A percentile compares a stretch with the other conserved stretches of the same genome.
These are phyloP conservation scores for Aspergillus latus DNA, from an alignment of 2,329 filamentous ascomycete genomes.

Conservation along the genomic window DNA sequence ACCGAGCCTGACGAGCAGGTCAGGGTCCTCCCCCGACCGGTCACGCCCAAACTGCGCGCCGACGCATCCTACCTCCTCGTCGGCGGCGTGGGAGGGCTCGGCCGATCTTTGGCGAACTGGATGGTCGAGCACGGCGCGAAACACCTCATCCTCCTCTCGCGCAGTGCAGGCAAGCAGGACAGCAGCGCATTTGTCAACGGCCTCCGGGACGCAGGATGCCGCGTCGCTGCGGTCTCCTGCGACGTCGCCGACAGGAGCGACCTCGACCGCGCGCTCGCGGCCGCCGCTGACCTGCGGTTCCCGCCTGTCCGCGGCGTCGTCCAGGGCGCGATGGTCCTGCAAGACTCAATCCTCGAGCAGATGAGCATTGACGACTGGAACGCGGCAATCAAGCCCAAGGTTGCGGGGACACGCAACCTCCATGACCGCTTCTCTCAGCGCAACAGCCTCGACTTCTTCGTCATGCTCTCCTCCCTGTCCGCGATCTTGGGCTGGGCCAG, in stretches of 20 bases:
- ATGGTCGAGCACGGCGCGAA: slow-evolving; percentile 18
- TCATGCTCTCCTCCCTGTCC: slow-evolving; percentile 44
- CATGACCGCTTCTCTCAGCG: slow-evolving; percentile 26
- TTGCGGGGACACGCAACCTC: slow-evolving; percentile 40
- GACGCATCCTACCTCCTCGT: slow-evolving; percentile 18
- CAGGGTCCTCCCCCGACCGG: neutral
- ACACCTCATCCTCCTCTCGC: slow-evolving; percentile 8
- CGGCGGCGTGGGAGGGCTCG: slow-evolving; percentile 21
- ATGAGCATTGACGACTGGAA: slow-evolving; percentile 44
- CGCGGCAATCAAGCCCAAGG: slow-evolving; percentile 41
- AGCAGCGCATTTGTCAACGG: slow-evolving; percentile 1
- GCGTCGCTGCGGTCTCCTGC: neutral
- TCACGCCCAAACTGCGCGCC: neutral
- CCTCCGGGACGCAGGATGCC: neutral
- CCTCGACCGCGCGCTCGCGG: neutral
- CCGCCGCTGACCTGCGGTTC: neutral
- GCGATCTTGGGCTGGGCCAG: slow-evolving; percentile 48
- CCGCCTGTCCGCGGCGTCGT: slow-evolving; percentile 34
- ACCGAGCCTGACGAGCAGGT: neutral
- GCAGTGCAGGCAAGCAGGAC: neutral
- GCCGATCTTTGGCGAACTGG: slow-evolving; percentile 9
- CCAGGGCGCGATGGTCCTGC: slow-evolving; percentile 32
- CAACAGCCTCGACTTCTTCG: slow-evolving; percentile 44
- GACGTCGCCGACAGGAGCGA: neutral
- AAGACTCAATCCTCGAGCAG: slow-evolving; percentile 35